Evolutionary conservation across 2,329 filamentous ascomycete species (phyloP).

Genomic region (Dothiorella sarmentorum): DNA sequence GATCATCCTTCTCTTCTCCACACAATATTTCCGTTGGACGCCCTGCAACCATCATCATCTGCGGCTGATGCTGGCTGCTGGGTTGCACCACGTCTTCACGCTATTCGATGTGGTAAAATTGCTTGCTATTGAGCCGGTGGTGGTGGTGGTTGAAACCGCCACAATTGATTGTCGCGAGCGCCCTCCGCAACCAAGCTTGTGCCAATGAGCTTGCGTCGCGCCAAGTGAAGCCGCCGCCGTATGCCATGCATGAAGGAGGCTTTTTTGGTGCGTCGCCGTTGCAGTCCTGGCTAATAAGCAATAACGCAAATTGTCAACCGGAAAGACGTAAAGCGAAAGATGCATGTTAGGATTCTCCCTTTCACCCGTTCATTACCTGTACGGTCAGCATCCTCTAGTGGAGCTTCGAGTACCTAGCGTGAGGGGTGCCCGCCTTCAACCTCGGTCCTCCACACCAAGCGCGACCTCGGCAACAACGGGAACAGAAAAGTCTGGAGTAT

Average conservation of each 20-base stretch:
- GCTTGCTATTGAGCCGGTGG: not conserved
- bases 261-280: not conserved
- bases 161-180: not conserved
- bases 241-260: not conserved
- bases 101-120: not conserved
- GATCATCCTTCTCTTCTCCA: not conserved
- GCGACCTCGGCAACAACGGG: not conserved
- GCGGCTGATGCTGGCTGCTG: not conserved
- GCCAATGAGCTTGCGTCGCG: conserved; percentile 1
- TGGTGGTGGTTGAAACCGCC: not conserved
- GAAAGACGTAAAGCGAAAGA: not conserved
- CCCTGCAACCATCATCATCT: not conserved
- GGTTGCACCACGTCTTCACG: not conserved
- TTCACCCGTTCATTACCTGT: not conserved
- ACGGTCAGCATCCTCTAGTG: not conserved
- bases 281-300: not conserved
- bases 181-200: not conserved
- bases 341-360: not conserved
- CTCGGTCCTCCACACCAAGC: not conserved
- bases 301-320: not conserved
- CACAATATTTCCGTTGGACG: not conserved
- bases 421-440: no score
- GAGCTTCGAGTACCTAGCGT: not conserved
- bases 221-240: conserved; percentile 6
- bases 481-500: not conserved